Evolutionary conservation across 257 asterid species (phyloP).

Genomic region (Solanum tarijense): DNA sequence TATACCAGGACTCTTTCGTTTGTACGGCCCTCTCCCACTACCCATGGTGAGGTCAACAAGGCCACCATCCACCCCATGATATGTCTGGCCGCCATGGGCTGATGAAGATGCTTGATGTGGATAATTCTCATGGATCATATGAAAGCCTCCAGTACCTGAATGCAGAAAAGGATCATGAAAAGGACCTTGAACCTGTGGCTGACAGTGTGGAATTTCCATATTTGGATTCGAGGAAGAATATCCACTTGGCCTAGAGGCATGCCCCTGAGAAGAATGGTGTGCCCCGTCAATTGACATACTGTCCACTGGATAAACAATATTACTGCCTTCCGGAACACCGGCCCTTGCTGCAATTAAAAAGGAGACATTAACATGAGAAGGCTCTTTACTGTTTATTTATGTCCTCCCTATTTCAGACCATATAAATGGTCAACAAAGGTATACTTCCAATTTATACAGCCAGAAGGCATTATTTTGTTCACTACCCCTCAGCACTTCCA

Average conservation of each 20-base stretch:
- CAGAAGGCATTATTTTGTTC: not conserved
- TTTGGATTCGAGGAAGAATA: slow-evolving; percentile 30
- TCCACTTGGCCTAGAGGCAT: slow-evolving; percentile 38
- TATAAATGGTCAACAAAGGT: not conserved
- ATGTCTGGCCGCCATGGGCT: slow-evolving; percentile 33
- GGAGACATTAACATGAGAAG: not conserved
- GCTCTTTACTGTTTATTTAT: not conserved
- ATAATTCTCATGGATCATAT: slow-evolving; percentile 37
- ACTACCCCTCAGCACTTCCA: not conserved
- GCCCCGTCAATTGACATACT: slow-evolving; percentile 32
- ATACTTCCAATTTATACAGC: not conserved
- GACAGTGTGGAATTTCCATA: slow-evolving; percentile 42
- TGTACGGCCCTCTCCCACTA: slow-evolving; percentile 49
- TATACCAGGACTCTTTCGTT: slow-evolving; percentile 56
- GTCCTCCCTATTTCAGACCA: not conserved
- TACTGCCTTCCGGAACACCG: slow-evolving; percentile 35
- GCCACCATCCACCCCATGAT: slow-evolving; percentile 38
- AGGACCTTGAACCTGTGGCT: slow-evolving; percentile 35
- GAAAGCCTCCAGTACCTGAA: slow-evolving; percentile 33
- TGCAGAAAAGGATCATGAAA: slow-evolving; percentile 38
- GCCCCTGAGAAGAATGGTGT: slow-evolving; percentile 44
- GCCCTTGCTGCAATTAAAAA: slow-evolving; percentile 18
- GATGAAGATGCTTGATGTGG: slow-evolving; percentile 50
- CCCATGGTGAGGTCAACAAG: slow-evolving; percentile 33
- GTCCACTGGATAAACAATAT: slow-evolving; percentile 33